These are phyloP conservation scores for Atractiella rhizophila DNA, from an alignment of 768 basidiomycete species.

Conservation along the genomic window DNA sequence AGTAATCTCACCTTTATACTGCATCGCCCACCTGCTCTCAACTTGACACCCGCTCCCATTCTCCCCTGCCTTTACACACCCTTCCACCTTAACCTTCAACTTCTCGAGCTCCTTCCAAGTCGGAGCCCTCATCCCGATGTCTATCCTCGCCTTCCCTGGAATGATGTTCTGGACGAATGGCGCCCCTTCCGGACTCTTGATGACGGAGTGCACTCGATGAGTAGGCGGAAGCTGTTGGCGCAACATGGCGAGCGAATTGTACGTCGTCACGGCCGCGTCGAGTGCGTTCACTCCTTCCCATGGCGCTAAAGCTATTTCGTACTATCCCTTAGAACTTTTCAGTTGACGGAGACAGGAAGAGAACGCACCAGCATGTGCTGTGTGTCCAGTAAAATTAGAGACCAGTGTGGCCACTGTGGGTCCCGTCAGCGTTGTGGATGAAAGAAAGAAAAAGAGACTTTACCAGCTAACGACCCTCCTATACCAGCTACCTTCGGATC, in stretches of 20 bases:
- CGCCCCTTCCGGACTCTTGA: conserved; percentile 4
- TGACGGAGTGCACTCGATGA: conserved; percentile 30
- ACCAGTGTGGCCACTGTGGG: too few species aligned
- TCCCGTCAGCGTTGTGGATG: too few species aligned
- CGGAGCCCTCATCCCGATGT: not conserved
- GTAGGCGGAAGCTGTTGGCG: conserved; percentile 69
- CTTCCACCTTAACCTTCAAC: conserved; percentile 2
- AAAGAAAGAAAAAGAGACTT: too few species aligned
- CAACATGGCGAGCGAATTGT: conserved; percentile 48
- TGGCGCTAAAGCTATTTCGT: too few species aligned
- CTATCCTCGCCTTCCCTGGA: conserved; percentile 1
- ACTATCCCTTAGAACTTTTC: too few species aligned
- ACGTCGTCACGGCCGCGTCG: conserved; percentile 67
- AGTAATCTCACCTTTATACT: conserved; percentile 4
- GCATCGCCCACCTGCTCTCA: conserved; percentile 8
- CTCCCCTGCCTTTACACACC: conserved; percentile 12
- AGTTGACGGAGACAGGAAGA: too few species aligned
- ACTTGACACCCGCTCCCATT: conserved; percentile 12
- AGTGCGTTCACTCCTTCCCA: conserved; percentile 73
- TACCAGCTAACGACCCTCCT: too few species aligned
- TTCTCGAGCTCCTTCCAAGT: not conserved
- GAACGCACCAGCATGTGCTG: too few species aligned
- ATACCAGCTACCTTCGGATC: too few species aligned
- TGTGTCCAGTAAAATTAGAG: too few species aligned
- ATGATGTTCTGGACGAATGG: conserved; percentile 10